These are phyloP conservation scores for Phytophthora kernoviae DNA, from an alignment of 352 stramenopile species.

Conservation along the genomic window DNA sequence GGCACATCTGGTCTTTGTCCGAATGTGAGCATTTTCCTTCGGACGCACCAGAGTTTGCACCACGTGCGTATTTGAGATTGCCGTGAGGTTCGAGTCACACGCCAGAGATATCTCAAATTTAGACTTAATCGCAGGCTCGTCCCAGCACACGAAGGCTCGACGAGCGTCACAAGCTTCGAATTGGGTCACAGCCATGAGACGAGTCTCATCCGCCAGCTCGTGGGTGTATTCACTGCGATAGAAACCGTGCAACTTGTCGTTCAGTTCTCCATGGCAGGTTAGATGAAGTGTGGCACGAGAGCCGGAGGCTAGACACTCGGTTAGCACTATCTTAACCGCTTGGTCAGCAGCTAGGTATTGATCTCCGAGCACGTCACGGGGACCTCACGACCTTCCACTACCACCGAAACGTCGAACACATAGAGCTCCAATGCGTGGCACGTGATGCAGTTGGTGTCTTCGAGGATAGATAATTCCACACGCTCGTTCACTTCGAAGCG, in stretches of 20 bases:
- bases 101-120: constrained; percentile 93
- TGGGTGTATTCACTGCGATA: constrained; percentile 95
- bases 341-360: constrained; percentile 61
- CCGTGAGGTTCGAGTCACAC: constrained; percentile 88
- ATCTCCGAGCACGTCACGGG: constrained; percentile 56
- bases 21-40: constrained; percentile 63
- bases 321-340: constrained; percentile 57
- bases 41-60: constrained; percentile 72
- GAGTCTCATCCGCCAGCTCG: constrained; percentile 87
- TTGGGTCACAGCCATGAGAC: constrained; percentile 94
- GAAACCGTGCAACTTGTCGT: constrained; percentile 97
- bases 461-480: constrained; percentile 62
- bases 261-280: constrained; percentile 70
- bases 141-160: constrained; percentile 97
- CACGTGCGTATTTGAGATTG: constrained; percentile 97
- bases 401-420: constrained; percentile 71
- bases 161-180: constrained; percentile 90
- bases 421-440: constrained; percentile 95
- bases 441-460: constrained; percentile 80
- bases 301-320: constrained; percentile 44
- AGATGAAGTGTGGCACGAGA: constrained; percentile 43
- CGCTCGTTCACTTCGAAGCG: constrained; percentile 74
- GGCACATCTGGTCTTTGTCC: constrained; percentile 37
- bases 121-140: constrained; percentile 97
- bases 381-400: constrained; percentile 34